Base-by-base conservation (phyloP, 192 early-diverging fungal genomes). In the Coemansia sp. region DNA sequence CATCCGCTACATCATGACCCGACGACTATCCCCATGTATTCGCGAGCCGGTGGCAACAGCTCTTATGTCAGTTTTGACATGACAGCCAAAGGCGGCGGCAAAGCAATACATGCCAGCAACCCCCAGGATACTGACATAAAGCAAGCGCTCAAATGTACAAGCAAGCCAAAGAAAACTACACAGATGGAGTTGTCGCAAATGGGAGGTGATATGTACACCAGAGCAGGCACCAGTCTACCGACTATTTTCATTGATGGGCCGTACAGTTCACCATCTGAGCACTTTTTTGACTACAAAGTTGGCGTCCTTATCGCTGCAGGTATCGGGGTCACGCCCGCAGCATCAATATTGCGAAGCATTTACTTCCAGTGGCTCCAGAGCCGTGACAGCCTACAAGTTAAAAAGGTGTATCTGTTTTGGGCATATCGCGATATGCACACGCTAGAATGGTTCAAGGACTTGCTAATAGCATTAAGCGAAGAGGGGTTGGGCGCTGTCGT, bases 371-470 rank as follows among this genome's bases (percentile, higher is more conserved):
- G 82, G 71, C 84, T 81, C 45, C 82, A 86, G 56, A 68, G 73
- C 16, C 85, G 77, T 27, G 86, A 86, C 22, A 64, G 68, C 48
- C 73, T 79, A 35, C 74, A 76, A 8, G 66, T 85, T 24, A 78
- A 75, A 22, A 94, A 90, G 62, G 86, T 89, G 11, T 91, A 90
- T 63, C 85, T 94, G 61, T 85, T 92, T 66, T 94, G 92, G 92
- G 74, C 88, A 16, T 87, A 84, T 63, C 86, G 92, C 35, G 92
- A 94, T 66, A 86, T 74, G 7, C 64, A 75, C 57, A 77, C 89
- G 3, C 88, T 93, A 47, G 84, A 89, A 59, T 93, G 92, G 90
- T 93, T 93, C 85, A 88, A 90, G 81, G 88, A 88, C 45, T 62
- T 91, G 50, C 69, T 93, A 43, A 51, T 83, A 18, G 85, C 89